phyloP scores from a whole-genome alignment of 2,329 filamentous ascomycete genomes.

The Exophiala sp. region DNA sequence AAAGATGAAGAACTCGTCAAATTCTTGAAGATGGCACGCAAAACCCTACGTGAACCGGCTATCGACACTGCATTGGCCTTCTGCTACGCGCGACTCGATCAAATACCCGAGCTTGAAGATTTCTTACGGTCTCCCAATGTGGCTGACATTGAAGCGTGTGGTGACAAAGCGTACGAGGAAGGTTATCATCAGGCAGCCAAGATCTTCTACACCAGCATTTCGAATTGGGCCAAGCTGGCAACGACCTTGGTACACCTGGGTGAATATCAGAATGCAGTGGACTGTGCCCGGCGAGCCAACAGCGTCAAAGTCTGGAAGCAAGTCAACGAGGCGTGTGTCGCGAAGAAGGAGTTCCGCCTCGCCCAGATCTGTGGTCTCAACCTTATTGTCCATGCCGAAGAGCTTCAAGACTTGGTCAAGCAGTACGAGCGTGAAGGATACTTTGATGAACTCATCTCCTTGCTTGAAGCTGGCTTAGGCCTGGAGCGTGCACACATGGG shows the following conservation, averaged over 20 bases:
- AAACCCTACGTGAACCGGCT: conserved; percentile 86
- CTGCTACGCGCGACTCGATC: conserved; percentile 84
- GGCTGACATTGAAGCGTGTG: conserved; percentile 90
- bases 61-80: conserved; percentile 94
- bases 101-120: conserved; percentile 89
- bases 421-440: conserved; percentile 96
- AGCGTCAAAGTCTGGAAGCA: conserved; percentile 99
- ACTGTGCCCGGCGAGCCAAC: conserved; percentile 97
- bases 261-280: conserved; percentile 95
- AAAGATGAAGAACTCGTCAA: conserved; percentile 98
- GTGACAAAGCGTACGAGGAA: conserved; percentile 95
- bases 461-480: conserved; percentile 91
- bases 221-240: conserved; percentile 98
- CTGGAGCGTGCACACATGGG: conserved; percentile 92
- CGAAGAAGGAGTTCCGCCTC: conserved; percentile 97
- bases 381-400: conserved; percentile 94
- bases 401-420: conserved; percentile 84
- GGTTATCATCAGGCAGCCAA: conserved; percentile 93
- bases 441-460: conserved; percentile 93
- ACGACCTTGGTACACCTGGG: conserved; percentile 95
- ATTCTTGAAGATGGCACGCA: conserved; percentile 92
- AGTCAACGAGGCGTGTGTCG: conserved; percentile 91
- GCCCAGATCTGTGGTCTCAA: conserved; percentile 98
- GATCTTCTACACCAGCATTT: conserved; percentile 97
- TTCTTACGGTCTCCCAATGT: conserved; percentile 92